A percentile compares a stretch with the other conserved stretches of the same genome.
Conservation (phyloP, 331 rosid species). For the Dryas integrifolia region DNA sequence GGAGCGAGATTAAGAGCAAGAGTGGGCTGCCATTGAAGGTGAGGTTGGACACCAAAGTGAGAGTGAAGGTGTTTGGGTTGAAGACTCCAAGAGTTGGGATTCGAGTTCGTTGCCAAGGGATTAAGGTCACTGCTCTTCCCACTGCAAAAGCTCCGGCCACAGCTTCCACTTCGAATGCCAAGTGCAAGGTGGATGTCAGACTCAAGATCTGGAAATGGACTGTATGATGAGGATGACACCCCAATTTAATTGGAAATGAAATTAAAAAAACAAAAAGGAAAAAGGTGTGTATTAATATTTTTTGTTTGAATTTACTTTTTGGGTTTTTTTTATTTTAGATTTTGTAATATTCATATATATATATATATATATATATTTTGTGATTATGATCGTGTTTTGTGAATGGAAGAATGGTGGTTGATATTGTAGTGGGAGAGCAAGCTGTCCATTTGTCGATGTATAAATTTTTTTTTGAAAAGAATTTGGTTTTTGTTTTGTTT, state of each 20-base stretch:
- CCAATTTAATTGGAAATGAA: not conserved
- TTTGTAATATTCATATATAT: constrained; percentile 19
- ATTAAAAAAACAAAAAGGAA: not conserved
- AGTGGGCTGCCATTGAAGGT: constrained; percentile 56
- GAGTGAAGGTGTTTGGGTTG: constrained; percentile 51
- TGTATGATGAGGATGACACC: constrained; percentile 26
- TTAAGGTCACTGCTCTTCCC: constrained; percentile 42
- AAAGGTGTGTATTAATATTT: constrained; percentile 36
- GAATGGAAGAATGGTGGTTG: not conserved
- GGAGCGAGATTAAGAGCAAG: constrained; percentile 50
- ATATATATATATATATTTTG: constrained; percentile 18
- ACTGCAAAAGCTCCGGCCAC: constrained; percentile 55
- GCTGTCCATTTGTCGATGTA: not conserved
- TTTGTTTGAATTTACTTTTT: not conserved
- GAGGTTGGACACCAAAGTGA: constrained; percentile 63
- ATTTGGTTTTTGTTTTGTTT: not conserved
- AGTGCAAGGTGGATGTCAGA: constrained; percentile 60
- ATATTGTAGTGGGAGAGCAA: not conserved
- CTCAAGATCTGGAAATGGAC: constrained; percentile 98
- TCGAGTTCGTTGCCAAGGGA: constrained; percentile 68
- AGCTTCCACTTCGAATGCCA: constrained; percentile 52
- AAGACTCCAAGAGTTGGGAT: constrained; percentile 60
- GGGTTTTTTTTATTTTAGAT: not conserved
- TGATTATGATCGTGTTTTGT: not conserved
- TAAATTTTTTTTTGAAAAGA: not conserved